Evolutionary conservation across 371 early-diverging fungal genomes (phyloP).

Genomic region (Lichtheimia hyalospora): DNA sequence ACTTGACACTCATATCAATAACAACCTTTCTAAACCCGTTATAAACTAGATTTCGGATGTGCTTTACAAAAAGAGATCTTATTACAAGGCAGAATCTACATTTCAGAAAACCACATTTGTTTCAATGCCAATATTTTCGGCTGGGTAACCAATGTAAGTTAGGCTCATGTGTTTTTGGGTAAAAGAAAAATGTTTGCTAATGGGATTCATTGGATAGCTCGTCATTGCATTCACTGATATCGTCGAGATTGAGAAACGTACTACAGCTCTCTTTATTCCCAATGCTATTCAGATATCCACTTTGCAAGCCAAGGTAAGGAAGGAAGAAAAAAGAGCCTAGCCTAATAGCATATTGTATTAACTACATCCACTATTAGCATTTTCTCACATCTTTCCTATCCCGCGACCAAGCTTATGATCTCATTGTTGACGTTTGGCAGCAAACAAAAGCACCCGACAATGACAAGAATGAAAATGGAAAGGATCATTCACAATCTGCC

Average conservation of each 20-base stretch:
- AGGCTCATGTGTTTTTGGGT: background rate
- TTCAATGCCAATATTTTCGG: constrained; percentile 97
- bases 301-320: constrained; percentile 57
- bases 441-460: constrained; percentile 8
- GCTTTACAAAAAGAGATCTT: constrained; percentile 92
- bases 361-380: constrained; percentile 32
- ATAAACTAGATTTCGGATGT: constrained; percentile 75
- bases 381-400: constrained; percentile 84
- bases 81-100: constrained; percentile 88
- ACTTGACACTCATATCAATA: background rate
- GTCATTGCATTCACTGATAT: constrained; percentile 85
- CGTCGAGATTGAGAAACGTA: constrained; percentile 75
- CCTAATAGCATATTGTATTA: background rate
- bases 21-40: background rate
- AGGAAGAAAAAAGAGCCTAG: constrained; percentile 3
- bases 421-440: constrained; percentile 75
- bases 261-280: constrained; percentile 83
- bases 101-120: constrained; percentile 85
- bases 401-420: constrained; percentile 76
- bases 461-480: constrained; percentile 7
- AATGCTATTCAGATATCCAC: constrained; percentile 86
- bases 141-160: constrained; percentile 84
- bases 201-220: constrained; percentile 41
- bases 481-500: background rate
- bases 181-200: background rate